A percentile compares a stretch with the other conserved stretches of the same genome.
These are phyloP conservation scores for Drechslerella stenobrocha DNA, from an alignment of 2,329 filamentous ascomycete species.

Conservation along the genomic window DNA sequence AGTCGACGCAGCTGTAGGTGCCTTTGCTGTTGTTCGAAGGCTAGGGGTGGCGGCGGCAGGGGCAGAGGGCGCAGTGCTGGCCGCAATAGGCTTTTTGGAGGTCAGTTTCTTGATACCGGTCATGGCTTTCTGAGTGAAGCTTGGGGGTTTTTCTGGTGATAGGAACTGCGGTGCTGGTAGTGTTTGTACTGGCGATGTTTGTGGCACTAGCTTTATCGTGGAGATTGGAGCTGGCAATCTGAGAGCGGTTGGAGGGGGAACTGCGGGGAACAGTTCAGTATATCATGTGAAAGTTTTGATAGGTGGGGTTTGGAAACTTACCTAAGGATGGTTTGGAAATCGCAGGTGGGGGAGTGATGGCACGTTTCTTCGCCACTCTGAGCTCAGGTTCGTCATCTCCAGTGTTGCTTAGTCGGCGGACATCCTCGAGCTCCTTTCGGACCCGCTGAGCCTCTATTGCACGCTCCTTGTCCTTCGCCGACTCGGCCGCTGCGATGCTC, in stretches of 20 bases:
- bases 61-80: not conserved
- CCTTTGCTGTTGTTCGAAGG: constrained; percentile 18
- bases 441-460: constrained; percentile 18
- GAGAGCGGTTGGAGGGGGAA: constrained; percentile 9
- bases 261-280: constrained; percentile 8
- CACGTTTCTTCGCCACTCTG: constrained; percentile 30
- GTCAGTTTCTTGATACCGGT: constrained; percentile 24
- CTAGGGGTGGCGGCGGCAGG: constrained; percentile 15
- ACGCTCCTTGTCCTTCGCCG: constrained; percentile 11
- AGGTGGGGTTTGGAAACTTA: constrained; percentile 4
- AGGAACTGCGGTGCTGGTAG: constrained; percentile 15
- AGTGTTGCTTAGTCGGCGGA: constrained; percentile 28
- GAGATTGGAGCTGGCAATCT: constrained; percentile 17
- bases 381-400: constrained; percentile 9
- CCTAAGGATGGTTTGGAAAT: constrained; percentile 15
- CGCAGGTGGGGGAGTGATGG: constrained; percentile 11
- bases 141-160: constrained; percentile 28
- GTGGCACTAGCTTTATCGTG: constrained; percentile 32
- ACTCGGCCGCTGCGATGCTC: constrained; percentile 12
- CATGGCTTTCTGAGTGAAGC: constrained; percentile 33
- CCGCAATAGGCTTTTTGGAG: constrained; percentile 7
- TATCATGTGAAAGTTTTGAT: not conserved
- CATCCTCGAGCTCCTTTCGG: constrained; percentile 34
- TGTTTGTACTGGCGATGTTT: constrained; percentile 23
- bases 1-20: constrained; percentile 12